Conservation (phyloP, 2,329 filamentous ascomycete species). For the Thelonectria rubi region DNA sequence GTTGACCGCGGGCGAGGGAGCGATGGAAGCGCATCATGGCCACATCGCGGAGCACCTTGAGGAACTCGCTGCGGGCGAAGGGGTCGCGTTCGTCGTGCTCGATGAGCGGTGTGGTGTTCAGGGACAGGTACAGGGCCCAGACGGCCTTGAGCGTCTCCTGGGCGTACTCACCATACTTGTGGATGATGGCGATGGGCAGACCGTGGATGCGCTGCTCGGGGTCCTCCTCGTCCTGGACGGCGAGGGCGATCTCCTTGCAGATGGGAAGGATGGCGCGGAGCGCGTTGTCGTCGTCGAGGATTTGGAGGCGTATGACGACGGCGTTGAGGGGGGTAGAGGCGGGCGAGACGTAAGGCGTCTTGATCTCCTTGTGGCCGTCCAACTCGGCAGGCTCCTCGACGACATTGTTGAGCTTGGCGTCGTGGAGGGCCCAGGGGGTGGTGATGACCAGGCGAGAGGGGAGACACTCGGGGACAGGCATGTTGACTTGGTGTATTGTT, state of each 20-base stretch:
- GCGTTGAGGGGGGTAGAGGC: conserved; percentile 27
- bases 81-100: conserved; percentile 16
- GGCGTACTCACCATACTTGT: conserved; percentile 35
- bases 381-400: too few species aligned
- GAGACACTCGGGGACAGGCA: too few species aligned
- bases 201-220: conserved; percentile 26
- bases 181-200: conserved; percentile 29
- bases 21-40: conserved; percentile 29
- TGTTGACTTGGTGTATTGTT: too few species aligned
- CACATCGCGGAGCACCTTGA: conserved; percentile 19
- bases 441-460: too few species aligned
- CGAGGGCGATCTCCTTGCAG: conserved; percentile 25
- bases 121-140: conserved; percentile 34
- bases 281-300: conserved; percentile 21
- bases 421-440: too few species aligned
- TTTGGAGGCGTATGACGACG: conserved; percentile 6
- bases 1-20: conserved; percentile 25
- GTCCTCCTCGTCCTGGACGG: conserved; percentile 22
- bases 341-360: conserved; percentile 7
- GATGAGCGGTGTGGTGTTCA: conserved; percentile 26
- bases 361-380: too few species aligned
- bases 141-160: conserved; percentile 29
- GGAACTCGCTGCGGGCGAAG: conserved; percentile 26
- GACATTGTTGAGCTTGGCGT: too few species aligned
- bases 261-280: conserved; percentile 22